Evolutionary conservation across 2,329 filamentous ascomycete genomes (phyloP).

Genomic region (Calonectria crousiana): DNA sequence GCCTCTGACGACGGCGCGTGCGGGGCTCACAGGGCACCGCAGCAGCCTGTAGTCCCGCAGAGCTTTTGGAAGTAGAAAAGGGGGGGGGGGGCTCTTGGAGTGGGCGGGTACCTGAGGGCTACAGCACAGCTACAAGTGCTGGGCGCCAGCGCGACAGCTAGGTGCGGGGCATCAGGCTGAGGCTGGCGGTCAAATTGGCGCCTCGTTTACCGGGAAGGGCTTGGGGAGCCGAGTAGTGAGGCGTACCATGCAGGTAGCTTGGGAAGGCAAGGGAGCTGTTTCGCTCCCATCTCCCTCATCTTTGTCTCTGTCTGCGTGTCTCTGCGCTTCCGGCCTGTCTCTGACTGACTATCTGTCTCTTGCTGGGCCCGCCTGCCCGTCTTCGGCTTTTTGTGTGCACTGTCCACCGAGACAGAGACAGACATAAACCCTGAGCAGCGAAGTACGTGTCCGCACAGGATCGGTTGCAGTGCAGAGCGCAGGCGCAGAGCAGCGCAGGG

Average conservation of each 20-base stretch:
- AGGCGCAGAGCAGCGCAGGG: not conserved
- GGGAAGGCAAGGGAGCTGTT: not conserved
- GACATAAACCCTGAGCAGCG: not conserved
- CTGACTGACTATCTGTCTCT: constrained; percentile 6
- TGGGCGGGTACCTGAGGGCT: constrained; percentile 15
- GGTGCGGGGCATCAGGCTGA: constrained; percentile 18
- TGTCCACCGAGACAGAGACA: constrained; percentile 3
- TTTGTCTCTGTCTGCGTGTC: not conserved
- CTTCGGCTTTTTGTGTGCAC: not conserved
- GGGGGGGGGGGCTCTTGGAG: not conserved
- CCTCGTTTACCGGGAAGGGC: not conserved
- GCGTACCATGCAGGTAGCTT: constrained; percentile 18
- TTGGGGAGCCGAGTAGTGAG: not conserved
- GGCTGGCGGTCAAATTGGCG: constrained; percentile 9
- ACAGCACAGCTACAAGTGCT: constrained; percentile 19
- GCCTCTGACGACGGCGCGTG: constrained; percentile 14
- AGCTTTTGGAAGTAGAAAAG: not conserved
- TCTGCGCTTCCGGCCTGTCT: not conserved
- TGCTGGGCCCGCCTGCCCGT: constrained; percentile 9
- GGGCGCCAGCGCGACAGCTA: not conserved
- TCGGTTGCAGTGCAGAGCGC: constrained; percentile 5
- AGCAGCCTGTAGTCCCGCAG: not conserved
- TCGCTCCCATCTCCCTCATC: not conserved
- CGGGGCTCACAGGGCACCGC: constrained; percentile 7
- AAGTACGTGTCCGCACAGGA: not conserved